Evolutionary conservation across 495 filamentous ascomycete species (phyloP).

Genomic region (Articulospora tetracladia): DNA sequence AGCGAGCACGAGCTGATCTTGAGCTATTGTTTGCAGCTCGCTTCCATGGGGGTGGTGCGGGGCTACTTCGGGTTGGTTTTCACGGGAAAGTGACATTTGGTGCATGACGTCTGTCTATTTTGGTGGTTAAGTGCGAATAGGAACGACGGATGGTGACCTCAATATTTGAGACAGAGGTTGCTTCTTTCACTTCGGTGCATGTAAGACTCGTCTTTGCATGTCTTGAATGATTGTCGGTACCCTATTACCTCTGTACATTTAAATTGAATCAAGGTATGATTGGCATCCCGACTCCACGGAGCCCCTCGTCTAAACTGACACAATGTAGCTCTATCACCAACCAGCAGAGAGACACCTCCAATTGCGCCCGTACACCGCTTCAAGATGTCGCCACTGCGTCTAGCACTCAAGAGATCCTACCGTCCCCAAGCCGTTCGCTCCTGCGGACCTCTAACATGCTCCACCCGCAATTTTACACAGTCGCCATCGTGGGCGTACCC

Average conservation of each 20-base stretch:
- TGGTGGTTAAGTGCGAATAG: too few species aligned
- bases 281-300: neutral
- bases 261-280: neutral
- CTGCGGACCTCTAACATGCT: neutral
- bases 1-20: neutral
- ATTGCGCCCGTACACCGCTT: neutral
- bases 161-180: too few species aligned
- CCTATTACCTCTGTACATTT: too few species aligned
- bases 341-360: neutral
- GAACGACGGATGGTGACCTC: too few species aligned
- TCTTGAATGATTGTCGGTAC: too few species aligned
- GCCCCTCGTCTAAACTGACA: too few species aligned
- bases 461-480: neutral
- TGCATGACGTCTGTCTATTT: too few species aligned
- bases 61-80: too few species aligned
- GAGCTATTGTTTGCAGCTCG: neutral
- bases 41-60: neutral
- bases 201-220: too few species aligned
- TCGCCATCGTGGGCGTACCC: neutral
- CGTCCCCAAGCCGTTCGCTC: neutral
- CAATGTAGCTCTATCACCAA: neutral
- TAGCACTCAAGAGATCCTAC: neutral
- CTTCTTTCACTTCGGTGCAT: too few species aligned
- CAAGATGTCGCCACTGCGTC: conserved; percentile 5
- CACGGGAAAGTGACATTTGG: too few species aligned